A percentile compares a stretch with the other conserved stretches of the same genome.
Conservation (phyloP, 306 rosid species). For the Trifolium subterraneum region DNA sequence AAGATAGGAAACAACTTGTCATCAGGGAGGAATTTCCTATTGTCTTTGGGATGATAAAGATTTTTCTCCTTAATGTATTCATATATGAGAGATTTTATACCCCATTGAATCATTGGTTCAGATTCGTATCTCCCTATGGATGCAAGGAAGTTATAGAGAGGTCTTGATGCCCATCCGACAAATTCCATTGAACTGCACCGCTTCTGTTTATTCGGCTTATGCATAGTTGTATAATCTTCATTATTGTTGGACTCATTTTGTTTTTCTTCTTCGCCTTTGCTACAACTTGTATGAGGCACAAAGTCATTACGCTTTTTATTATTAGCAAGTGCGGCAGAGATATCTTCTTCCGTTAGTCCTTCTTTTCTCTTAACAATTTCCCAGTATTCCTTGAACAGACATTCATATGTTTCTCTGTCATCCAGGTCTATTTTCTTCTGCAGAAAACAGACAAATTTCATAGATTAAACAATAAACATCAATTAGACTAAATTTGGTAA, state of each 20-base stretch:
- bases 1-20: conserved; percentile 57
- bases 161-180: conserved; percentile 69
- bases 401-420: conserved; percentile 66
- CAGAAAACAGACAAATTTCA: conserved; percentile 38
- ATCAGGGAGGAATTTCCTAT: conserved; percentile 58
- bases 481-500: too few relatives aligned
- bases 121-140: conserved; percentile 58
- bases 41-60: conserved; percentile 52
- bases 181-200: conserved; percentile 38
- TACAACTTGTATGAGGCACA: conserved; percentile 6
- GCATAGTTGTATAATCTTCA: conserved; percentile 17
- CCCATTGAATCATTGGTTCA: conserved; percentile 47
- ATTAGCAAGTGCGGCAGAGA: conserved; percentile 31
- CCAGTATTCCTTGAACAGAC: conserved; percentile 84
- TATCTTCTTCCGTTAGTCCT: conserved; percentile 51
- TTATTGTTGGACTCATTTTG: conserved; percentile 20
- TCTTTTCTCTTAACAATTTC: conserved; percentile 63
- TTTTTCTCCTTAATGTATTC: conserved; percentile 60
- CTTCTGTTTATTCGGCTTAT: conserved; percentile 37
- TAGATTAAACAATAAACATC: too few relatives aligned
- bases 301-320: conserved; percentile 31
- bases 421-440: conserved; percentile 59
- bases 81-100: conserved; percentile 47
- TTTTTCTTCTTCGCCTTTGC: conserved; percentile 38
- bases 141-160: conserved; percentile 64